Percentiles rank a stretch among this genome's conserved stretches.
Evolutionary conservation across 208 protist genomes (phyloP).

Genomic region (Crithidia brevicula): DNA sequence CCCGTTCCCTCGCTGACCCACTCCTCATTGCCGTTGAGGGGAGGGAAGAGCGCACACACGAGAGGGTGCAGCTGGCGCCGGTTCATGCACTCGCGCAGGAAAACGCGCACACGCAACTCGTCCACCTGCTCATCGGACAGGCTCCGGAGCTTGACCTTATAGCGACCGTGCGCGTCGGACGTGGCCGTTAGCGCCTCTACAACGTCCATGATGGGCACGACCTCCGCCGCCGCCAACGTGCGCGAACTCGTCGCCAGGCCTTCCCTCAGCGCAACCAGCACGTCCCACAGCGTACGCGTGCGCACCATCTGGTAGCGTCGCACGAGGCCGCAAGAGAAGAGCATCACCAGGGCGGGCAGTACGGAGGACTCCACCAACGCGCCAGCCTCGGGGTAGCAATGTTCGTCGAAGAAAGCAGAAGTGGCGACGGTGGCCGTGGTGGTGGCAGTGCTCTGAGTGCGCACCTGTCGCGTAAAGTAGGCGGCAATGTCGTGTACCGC

Average conservation of each 20-base stretch:
- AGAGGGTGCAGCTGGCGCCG: constrained; percentile 41
- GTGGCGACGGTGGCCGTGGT: neutral
- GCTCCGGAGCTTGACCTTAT: constrained; percentile 12
- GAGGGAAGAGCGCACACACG: constrained; percentile 43
- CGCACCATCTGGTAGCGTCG: constrained; percentile 35
- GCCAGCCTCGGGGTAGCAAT: constrained; percentile 31
- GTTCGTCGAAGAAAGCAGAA: constrained; percentile 50
- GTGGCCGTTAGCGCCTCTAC: constrained; percentile 43
- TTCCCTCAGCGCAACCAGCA: constrained; percentile 35
- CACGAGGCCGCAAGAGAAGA: constrained; percentile 40
- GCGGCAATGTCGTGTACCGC: constrained; percentile 11
- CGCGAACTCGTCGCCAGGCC: constrained; percentile 34
- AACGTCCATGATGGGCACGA: constrained; percentile 39
- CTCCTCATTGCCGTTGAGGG: constrained; percentile 17
- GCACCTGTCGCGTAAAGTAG: constrained; percentile 43
- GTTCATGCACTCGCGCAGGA: constrained; percentile 58
- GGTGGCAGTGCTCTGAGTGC: neutral
- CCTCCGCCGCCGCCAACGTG: constrained; percentile 34
- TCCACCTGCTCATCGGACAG: constrained; percentile 42
- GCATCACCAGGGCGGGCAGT: constrained; percentile 31
- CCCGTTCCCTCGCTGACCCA: constrained; percentile 16
- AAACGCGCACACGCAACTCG: constrained; percentile 42
- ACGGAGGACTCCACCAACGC: constrained; percentile 33
- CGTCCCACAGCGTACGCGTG: constrained; percentile 42
- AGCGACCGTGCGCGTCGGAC: constrained; percentile 17